Conservation (phyloP, 768 basidiomycete species). For the Kwoniella newhampshirensis region DNA sequence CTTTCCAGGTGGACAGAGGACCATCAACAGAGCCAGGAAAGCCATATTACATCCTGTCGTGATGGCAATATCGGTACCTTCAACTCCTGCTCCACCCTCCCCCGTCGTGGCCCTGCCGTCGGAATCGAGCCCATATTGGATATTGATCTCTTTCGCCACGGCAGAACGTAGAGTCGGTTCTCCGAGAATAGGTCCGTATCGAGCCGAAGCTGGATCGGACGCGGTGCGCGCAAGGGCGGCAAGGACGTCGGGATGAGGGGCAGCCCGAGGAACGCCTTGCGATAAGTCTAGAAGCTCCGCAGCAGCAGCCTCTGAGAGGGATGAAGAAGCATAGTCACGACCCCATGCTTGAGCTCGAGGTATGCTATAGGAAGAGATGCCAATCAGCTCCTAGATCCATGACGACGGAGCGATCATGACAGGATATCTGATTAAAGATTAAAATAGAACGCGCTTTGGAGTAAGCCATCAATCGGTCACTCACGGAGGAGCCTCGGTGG, state of each 20-base stretch:
- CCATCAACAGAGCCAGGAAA: slow-evolving; percentile 65
- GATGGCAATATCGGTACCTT: slow-evolving; percentile 63
- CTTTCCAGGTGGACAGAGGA: slow-evolving; percentile 67
- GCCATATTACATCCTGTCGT: slow-evolving; percentile 74
- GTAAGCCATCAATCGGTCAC: neutral
- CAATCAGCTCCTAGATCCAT: too few species aligned
- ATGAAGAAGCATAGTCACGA: slow-evolving; percentile 22
- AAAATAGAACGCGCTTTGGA: too few species aligned
- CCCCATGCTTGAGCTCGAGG: slow-evolving; percentile 51
- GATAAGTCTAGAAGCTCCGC: slow-evolving; percentile 67
- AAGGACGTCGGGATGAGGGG: slow-evolving; percentile 62
- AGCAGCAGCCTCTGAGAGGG: slow-evolving; percentile 1
- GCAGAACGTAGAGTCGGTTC: slow-evolving; percentile 60
- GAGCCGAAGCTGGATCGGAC: slow-evolving; percentile 55
- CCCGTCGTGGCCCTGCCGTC: neutral
- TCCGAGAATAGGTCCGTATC: slow-evolving; percentile 66
- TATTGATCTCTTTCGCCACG: slow-evolving; percentile 64
- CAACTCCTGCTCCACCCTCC: slow-evolving; percentile 46
- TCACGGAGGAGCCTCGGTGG: slow-evolving; percentile 18
- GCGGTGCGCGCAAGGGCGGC: slow-evolving; percentile 58
- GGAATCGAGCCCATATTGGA: slow-evolving; percentile 58
- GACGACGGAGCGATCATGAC: neutral
- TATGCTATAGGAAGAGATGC: slow-evolving; percentile 27
- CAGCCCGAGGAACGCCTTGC: slow-evolving; percentile 69
- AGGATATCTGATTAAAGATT: neutral